These are phyloP conservation scores for Arctostaphylos glauca DNA, from an alignment of 148 eudicot genomes.

Conservation along the genomic window DNA sequence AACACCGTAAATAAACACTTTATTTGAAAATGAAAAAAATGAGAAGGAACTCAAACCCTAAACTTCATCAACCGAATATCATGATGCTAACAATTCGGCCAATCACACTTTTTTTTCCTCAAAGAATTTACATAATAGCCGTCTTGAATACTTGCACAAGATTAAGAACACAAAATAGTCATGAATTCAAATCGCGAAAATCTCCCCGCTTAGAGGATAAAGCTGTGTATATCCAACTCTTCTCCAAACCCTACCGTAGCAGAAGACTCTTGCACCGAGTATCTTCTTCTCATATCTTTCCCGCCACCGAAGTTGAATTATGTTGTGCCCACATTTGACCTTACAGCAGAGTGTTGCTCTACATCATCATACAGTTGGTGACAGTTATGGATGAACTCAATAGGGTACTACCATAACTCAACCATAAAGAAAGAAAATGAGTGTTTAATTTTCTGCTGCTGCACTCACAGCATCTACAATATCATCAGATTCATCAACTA, in stretches of 20 bases:
- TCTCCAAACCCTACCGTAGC: no score
- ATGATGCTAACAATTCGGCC: no score
- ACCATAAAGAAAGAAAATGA: neutral
- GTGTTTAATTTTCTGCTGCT: slow-evolving; percentile 28
- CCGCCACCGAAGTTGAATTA: neutral
- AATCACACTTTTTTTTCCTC: no score
- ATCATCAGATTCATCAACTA: slow-evolving; percentile 68
- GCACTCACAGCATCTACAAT: slow-evolving; percentile 29
- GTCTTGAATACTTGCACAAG: neutral
- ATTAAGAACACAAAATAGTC: neutral
- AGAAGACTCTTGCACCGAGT: no score
- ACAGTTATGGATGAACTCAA: neutral
- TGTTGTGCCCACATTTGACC: neutral
- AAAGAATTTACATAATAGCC: neutral
- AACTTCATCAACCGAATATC: no score
- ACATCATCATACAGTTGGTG: neutral
- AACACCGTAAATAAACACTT: no score
- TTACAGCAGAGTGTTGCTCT: neutral
- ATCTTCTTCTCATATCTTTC: neutral
- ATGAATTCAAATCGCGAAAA: no score
- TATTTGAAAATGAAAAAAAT: no score
- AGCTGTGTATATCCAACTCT: no score
- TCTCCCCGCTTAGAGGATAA: no score
- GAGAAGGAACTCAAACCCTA: no score
- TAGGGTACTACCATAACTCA: neutral